Evolutionary conservation across 2,329 filamentous ascomycete species (phyloP).

Genomic region (Fusarium sp.): DNA sequence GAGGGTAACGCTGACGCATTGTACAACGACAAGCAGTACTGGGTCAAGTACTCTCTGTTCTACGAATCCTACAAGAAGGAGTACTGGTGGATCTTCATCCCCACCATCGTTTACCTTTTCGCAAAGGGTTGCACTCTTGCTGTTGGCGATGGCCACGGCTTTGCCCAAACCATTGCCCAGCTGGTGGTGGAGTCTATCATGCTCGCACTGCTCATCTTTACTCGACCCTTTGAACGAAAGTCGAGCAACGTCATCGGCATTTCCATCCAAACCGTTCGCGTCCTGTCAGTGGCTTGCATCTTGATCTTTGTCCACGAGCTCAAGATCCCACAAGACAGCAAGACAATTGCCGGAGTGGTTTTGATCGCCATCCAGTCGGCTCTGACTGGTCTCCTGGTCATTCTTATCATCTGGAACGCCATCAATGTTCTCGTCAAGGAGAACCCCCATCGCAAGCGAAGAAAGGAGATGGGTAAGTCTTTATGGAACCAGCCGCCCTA

Average conservation of each 20-base stretch:
- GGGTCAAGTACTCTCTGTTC: conserved; percentile 96
- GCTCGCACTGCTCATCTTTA: conserved; percentile 83
- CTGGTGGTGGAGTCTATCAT: conserved; percentile 84
- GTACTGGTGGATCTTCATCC: conserved; percentile 98
- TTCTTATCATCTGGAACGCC: conserved; percentile 90
- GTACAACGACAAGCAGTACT: conserved; percentile 89
- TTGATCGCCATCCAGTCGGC: conserved; percentile 91
- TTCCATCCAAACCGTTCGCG: conserved; percentile 86
- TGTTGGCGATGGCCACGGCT: conserved; percentile 84
- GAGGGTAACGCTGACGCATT: conserved; percentile 80
- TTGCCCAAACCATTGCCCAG: conserved; percentile 82
- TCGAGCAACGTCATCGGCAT: conserved; percentile 95
- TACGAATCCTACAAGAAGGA: conserved; percentile 95
- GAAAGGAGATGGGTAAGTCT: conserved; percentile 87
- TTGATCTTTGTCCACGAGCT: conserved; percentile 95
- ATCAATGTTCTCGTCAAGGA: conserved; percentile 83
- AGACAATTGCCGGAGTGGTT: conserved; percentile 93
- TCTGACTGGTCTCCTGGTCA: conserved; percentile 83
- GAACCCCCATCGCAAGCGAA: conserved; percentile 89
- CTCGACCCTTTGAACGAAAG: conserved; percentile 85
- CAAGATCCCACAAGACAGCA: conserved; percentile 87
- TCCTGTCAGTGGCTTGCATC: conserved; percentile 88
- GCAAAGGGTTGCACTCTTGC: conserved; percentile 88
- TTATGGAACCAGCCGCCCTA: background rate
- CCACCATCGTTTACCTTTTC: conserved; percentile 89